Evolutionary conservation across 495 filamentous ascomycete species (phyloP).

Genomic region (Penicillium malachiteum): DNA sequence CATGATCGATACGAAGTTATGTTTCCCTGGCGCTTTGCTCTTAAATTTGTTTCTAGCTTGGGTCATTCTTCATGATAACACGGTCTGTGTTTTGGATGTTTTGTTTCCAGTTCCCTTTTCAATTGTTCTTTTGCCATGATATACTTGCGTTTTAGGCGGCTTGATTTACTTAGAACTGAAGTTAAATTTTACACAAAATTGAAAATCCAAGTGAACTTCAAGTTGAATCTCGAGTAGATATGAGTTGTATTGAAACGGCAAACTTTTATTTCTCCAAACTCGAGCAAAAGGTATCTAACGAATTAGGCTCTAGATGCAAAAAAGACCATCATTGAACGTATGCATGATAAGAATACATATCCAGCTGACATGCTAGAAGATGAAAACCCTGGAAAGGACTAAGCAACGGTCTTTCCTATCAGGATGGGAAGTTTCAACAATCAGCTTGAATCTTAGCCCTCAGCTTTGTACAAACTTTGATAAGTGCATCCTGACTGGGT

Average conservation of each 20-base stretch:
- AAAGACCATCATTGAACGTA: slow-evolving; percentile 12
- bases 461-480: no score
- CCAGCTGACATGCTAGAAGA: slow-evolving; percentile 9
- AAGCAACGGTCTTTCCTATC: no score
- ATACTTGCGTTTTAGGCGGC: neutral
- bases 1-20: slow-evolving; percentile 15
- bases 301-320: slow-evolving; percentile 21
- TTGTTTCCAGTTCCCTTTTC: neutral
- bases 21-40: slow-evolving; percentile 5
- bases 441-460: neutral
- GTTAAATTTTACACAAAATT: neutral
- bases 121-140: neutral
- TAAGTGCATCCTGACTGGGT: no score
- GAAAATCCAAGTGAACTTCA: no score
- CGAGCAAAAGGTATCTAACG: slow-evolving; percentile 6
- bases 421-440: no score
- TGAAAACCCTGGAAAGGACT: neutral
- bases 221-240: neutral
- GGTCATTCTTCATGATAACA: neutral
- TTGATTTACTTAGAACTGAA: neutral
- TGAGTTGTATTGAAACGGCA: neutral
- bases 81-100: neutral
- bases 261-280: slow-evolving; percentile 11
- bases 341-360: slow-evolving; percentile 37
- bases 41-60: neutral